phyloP scores from a whole-genome alignment of 768 basidiomycete genomes.

The Russula virescens region DNA sequence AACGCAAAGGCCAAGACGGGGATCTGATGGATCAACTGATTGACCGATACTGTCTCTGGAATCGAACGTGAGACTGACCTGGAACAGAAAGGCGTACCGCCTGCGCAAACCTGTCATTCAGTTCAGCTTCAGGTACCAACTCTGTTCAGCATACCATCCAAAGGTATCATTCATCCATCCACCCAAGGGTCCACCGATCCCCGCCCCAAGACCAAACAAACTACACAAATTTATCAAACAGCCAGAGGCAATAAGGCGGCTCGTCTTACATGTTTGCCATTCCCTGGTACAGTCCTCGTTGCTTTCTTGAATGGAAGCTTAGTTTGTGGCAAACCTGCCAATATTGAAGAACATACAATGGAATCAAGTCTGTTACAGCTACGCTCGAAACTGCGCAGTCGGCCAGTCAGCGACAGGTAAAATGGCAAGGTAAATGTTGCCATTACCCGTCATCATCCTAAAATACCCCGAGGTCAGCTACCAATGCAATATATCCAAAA shows the following conservation, averaged over 20 bases:
- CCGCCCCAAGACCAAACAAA: conserved; percentile 78
- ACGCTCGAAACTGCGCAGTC: conserved; percentile 63
- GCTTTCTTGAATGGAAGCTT: conserved; percentile 49
- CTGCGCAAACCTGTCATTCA: conserved; percentile 36
- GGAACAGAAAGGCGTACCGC: conserved; percentile 81
- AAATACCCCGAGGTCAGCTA: conserved; percentile 23
- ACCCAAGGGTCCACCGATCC: conserved; percentile 72
- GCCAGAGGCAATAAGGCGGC: not conserved
- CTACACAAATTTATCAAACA: conserved; percentile 34
- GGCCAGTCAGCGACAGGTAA: not conserved
- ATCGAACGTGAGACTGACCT: conserved; percentile 43
- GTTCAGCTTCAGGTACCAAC: not conserved
- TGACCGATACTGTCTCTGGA: conserved; percentile 1
- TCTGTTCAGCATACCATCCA: conserved; percentile 58
- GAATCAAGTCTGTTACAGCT: conserved; percentile 82
- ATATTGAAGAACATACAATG: conserved; percentile 52
- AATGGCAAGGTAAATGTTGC: conserved; percentile 10
- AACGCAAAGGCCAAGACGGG: conserved; percentile 72
- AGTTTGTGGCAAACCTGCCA: conserved; percentile 8
- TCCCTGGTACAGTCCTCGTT: conserved; percentile 88
- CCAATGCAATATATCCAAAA: conserved; percentile 27
- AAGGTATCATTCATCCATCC: conserved; percentile 82
- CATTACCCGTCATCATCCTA: conserved; percentile 78
- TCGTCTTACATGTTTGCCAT: conserved; percentile 73
- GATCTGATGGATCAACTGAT: conserved; percentile 40